Percentiles rank a stretch among this genome's conserved stretches.
Evolutionary conservation across 768 basidiomycete genomes (phyloP).

Genomic region (Boletus sp.): DNA sequence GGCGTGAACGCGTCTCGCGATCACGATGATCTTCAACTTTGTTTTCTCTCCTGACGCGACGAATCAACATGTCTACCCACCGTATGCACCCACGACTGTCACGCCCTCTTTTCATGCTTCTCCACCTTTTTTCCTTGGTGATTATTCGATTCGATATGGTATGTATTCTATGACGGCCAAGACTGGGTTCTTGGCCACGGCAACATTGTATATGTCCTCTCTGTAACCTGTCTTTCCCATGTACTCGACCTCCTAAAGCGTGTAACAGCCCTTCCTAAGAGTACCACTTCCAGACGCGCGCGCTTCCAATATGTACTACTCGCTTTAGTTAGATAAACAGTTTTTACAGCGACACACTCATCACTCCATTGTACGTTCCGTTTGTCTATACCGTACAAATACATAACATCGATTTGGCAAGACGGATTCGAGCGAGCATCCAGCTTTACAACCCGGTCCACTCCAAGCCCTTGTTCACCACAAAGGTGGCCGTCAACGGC

Average conservation of each 20-base stretch:
- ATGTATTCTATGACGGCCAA: slow-evolving; percentile 3
- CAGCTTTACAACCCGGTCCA: slow-evolving; percentile 59
- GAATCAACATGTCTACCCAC: background rate
- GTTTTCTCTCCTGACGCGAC: background rate
- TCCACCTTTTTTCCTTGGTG: background rate
- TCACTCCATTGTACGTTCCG: background rate
- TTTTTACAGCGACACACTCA: background rate
- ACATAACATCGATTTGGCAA: background rate
- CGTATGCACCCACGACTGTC: background rate
- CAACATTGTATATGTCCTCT: background rate
- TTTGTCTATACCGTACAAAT: slow-evolving; percentile 1
- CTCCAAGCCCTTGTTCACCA: slow-evolving; percentile 49
- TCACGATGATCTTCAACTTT: background rate
- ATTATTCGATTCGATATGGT: background rate
- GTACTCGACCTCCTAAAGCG: background rate
- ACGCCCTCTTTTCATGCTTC: background rate
- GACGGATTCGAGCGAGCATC: background rate
- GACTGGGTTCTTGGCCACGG: background rate
- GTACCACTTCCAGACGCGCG: background rate
- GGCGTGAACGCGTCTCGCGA: background rate
- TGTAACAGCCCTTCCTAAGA: background rate
- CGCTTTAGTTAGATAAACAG: background rate
- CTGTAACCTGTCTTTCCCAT: background rate
- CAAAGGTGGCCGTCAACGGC: slow-evolving; percentile 28
- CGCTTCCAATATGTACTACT: background rate